Evolutionary conservation across 2,329 filamentous ascomycete genomes (phyloP).

Genomic region (Talaromyces verruculosus): DNA sequence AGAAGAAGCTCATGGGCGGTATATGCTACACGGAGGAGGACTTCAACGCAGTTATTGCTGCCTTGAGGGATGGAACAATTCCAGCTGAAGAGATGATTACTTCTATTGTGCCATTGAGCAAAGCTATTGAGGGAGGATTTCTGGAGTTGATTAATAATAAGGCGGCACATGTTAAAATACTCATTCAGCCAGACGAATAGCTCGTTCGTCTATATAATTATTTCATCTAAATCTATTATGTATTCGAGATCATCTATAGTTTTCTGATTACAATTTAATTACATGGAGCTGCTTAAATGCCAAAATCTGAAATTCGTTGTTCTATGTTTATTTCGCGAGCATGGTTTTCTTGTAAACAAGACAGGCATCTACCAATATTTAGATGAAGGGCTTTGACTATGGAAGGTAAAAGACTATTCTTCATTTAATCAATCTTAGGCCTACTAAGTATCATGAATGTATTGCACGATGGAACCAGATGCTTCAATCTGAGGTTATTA

Average conservation of each 20-base stretch:
- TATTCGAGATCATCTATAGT: neutral
- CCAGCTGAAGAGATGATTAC: conserved; percentile 11
- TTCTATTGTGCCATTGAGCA: conserved; percentile 12
- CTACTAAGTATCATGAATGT: too few species aligned
- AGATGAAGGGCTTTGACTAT: too few species aligned
- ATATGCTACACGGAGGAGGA: conserved; percentile 11
- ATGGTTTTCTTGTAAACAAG: too few species aligned
- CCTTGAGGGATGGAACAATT: neutral
- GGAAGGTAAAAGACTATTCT: too few species aligned
- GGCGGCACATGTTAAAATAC: conserved; percentile 6
- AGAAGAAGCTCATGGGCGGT: conserved; percentile 42
- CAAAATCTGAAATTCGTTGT: too few species aligned
- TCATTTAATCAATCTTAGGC: too few species aligned
- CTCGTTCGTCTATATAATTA: neutral
- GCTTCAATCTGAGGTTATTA: neutral
- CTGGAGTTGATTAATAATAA: conserved; percentile 36
- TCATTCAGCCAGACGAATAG: conserved; percentile 10
- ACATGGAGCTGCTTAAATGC: neutral
- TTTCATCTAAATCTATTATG: neutral
- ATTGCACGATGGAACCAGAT: neutral
- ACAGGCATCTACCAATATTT: too few species aligned
- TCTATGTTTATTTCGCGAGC: too few species aligned
- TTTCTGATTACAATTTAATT: too few species aligned
- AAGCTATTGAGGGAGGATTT: conserved; percentile 2
- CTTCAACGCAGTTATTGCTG: neutral